These are phyloP conservation scores for Angomonas desouzai DNA, from an alignment of 208 protist genomes.

Conservation along the genomic window DNA sequence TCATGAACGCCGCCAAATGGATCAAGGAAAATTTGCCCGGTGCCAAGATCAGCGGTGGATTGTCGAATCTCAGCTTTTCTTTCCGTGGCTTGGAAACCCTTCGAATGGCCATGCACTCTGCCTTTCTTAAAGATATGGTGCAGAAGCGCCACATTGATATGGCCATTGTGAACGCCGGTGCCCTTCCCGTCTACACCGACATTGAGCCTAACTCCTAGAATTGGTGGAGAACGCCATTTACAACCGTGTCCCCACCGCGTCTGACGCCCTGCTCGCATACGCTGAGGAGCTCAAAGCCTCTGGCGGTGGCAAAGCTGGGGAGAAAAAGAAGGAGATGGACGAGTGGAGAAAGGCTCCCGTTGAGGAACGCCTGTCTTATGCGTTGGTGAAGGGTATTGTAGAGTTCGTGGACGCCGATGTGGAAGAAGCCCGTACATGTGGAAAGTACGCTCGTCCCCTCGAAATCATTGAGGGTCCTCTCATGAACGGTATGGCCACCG, in stretches of 20 bases:
- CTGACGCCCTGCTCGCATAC: conserved; percentile 89
- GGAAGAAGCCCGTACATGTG: conserved; percentile 86
- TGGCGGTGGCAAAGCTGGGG: conserved; percentile 18
- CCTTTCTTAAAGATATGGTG: conserved; percentile 93
- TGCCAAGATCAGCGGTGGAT: conserved; percentile 89
- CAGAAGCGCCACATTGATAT: conserved; percentile 91
- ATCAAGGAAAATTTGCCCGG: conserved; percentile 85
- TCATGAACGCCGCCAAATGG: conserved; percentile 86
- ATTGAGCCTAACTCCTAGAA: conserved; percentile 84
- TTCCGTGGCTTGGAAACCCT: conserved; percentile 91
- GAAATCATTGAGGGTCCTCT: conserved; percentile 94
- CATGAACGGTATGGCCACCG: conserved; percentile 94
- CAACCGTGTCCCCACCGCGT: conserved; percentile 77
- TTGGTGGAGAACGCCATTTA: conserved; percentile 93
- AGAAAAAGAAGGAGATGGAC: conserved; percentile 42
- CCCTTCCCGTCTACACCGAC: conserved; percentile 93
- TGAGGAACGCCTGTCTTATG: conserved; percentile 85
- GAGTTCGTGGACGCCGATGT: conserved; percentile 92
- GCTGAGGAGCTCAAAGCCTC: conserved; percentile 61
- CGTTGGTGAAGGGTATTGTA: conserved; percentile 95
- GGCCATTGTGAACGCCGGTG: conserved; percentile 97
- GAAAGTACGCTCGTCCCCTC: conserved; percentile 49
- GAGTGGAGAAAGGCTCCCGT: conserved; percentile 88
- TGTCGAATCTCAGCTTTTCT: conserved; percentile 97
- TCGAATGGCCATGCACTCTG: conserved; percentile 89